phyloP scores from a whole-genome alignment of 371 early-diverging fungal species.

The Mucor saturninus region DNA sequence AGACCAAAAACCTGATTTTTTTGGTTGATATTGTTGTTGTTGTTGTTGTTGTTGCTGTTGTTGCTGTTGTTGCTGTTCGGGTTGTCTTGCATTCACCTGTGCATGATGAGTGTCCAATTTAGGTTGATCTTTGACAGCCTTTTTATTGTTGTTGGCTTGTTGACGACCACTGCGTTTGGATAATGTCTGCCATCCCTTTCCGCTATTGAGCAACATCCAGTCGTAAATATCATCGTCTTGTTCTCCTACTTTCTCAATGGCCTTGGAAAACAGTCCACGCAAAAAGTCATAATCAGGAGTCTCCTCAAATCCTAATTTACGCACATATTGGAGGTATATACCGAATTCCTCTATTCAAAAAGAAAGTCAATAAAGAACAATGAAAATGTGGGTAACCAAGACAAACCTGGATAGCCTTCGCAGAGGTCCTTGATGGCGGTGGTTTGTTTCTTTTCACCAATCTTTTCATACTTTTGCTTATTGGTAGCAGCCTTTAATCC shows the following conservation, averaged over 20 bases:
- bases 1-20: conserved; percentile 15
- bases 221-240: conserved; percentile 88
- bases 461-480: conserved; percentile 97
- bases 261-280: conserved; percentile 81
- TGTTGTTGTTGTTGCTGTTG: conserved; percentile 14
- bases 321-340: conserved; percentile 70
- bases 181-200: conserved; percentile 54
- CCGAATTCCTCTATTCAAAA: conserved; percentile 75
- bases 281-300: conserved; percentile 92
- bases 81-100: background rate
- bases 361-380: background rate
- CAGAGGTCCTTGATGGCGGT: conserved; percentile 87
- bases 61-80: background rate
- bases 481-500: conserved; percentile 96
- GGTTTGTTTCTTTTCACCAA: conserved; percentile 95
- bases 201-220: conserved; percentile 73
- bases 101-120: background rate
- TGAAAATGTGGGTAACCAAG: background rate
- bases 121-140: conserved; percentile 7
- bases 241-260: conserved; percentile 69
- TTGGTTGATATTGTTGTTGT: conserved; percentile 8
- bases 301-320: conserved; percentile 91
- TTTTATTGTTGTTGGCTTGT: conserved; percentile 21
- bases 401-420: conserved; percentile 74
- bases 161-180: conserved; percentile 21